These are phyloP conservation scores for Microsporum ferrugineum DNA, from an alignment of 2,329 filamentous ascomycete genomes.

Conservation along the genomic window DNA sequence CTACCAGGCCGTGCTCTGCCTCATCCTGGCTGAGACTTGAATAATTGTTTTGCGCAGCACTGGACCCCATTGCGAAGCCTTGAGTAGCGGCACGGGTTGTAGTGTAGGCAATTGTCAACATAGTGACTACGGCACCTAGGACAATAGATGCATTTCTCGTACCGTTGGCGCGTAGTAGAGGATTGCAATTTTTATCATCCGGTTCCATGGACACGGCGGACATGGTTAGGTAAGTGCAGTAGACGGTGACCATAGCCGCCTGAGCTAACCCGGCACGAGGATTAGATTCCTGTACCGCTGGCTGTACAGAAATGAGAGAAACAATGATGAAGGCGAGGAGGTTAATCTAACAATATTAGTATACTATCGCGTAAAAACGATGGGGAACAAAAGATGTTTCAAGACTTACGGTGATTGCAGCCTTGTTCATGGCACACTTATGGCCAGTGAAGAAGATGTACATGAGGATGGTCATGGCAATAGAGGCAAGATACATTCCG, in stretches of 20 bases:
- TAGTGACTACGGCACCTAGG: constrained; percentile 86
- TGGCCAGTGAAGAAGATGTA: constrained; percentile 85
- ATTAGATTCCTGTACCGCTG: constrained; percentile 80
- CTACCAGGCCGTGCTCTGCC: constrained; percentile 72
- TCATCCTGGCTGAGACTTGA: constrained; percentile 54
- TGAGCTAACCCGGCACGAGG: constrained; percentile 91
- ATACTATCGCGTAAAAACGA: neutral
- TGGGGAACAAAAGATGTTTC: neutral
- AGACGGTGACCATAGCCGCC: constrained; percentile 90
- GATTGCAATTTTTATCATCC: constrained; percentile 88
- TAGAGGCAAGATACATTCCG: constrained; percentile 80
- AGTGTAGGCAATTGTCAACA: constrained; percentile 94
- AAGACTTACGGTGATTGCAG: constrained; percentile 62
- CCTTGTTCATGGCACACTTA: constrained; percentile 89
- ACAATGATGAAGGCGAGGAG: constrained; percentile 69
- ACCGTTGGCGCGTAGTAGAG: constrained; percentile 69
- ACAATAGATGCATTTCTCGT: constrained; percentile 84
- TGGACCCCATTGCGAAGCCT: constrained; percentile 47
- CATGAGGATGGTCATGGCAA: constrained; percentile 92
- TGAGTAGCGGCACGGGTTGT: constrained; percentile 93
- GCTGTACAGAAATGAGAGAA: constrained; percentile 78
- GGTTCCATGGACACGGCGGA: constrained; percentile 98
- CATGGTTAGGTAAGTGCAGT: constrained; percentile 98
- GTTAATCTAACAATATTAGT: constrained; percentile 52
- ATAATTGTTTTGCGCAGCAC: constrained; percentile 44